Evolutionary conservation across 2,329 filamentous ascomycete species (phyloP).

Genomic region (Colletotrichum karsti): DNA sequence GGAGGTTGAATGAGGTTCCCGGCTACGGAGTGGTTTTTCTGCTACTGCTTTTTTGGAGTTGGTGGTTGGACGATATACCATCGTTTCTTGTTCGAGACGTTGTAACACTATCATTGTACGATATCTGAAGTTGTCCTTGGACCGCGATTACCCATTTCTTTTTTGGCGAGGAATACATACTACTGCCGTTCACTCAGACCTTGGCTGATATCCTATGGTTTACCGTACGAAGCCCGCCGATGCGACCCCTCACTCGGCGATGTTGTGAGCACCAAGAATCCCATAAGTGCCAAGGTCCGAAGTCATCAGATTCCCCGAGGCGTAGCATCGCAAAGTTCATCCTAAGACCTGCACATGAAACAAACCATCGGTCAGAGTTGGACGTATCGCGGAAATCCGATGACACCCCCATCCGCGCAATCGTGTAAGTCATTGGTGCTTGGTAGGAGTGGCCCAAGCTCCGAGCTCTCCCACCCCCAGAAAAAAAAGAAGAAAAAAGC

Average conservation of each 20-base stretch:
- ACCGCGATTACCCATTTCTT: constrained; percentile 1
- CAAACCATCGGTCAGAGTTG: not conserved
- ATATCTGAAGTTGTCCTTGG: not conserved
- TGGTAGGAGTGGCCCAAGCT: constrained; percentile 20
- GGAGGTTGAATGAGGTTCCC: not conserved
- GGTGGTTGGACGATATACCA: not conserved
- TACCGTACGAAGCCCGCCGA: not conserved
- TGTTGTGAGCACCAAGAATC: not conserved
- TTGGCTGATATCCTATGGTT: too few species aligned
- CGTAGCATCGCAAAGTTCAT: not conserved
- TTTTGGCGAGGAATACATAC: not conserved
- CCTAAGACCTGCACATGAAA: not conserved
- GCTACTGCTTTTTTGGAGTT: not conserved
- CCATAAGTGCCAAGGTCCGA: not conserved
- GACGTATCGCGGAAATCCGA: not conserved
- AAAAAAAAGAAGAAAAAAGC: not conserved
- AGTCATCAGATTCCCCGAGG: not conserved
- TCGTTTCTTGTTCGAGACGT: not conserved
- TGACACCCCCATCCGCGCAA: not conserved
- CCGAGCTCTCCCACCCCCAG: not conserved
- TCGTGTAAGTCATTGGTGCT: not conserved
- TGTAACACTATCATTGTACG: not conserved
- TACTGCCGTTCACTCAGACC: not conserved
- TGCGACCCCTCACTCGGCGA: not conserved
- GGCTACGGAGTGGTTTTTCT: not conserved